Conservation (phyloP, 2,329 filamentous ascomycete species). For the Monilinia aucupariae region DNA sequence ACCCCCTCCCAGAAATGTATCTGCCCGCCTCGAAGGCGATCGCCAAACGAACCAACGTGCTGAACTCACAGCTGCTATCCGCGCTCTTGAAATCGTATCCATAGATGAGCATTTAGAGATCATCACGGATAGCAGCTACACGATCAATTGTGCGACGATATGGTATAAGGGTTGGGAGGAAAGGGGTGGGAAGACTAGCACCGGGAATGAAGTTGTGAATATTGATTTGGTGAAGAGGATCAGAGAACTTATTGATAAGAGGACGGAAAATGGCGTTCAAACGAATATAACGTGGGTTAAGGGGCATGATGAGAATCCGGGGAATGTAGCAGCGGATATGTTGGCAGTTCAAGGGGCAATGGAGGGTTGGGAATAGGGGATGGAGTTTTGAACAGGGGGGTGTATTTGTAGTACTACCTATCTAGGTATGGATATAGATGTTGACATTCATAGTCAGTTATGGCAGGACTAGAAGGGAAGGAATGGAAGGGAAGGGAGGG, state of each 20-base stretch:
- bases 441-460: background rate
- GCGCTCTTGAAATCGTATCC: constrained; percentile 72
- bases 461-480: background rate
- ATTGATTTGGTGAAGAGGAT: constrained; percentile 75
- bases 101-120: constrained; percentile 66
- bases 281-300: constrained; percentile 86
- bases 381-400: background rate
- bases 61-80: constrained; percentile 83
- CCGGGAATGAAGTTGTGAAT: constrained; percentile 73
- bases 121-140: constrained; percentile 82
- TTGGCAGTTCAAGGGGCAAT: constrained; percentile 65
- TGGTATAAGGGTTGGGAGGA: constrained; percentile 76
- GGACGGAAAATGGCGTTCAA: constrained; percentile 51
- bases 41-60: constrained; percentile 91
- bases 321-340: constrained; percentile 75
- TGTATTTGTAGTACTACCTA: background rate
- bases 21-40: constrained; percentile 31
- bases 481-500: background rate
- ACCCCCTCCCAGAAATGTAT: constrained; percentile 45
- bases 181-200: constrained; percentile 71
- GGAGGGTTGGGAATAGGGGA: background rate
- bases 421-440: background rate
- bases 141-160: constrained; percentile 79
- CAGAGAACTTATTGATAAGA: constrained; percentile 63
- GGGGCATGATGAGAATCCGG: constrained; percentile 66